These are phyloP conservation scores for Rhodamnia rubescens DNA, from an alignment of 345 rosid species.

Conservation along the genomic window DNA sequence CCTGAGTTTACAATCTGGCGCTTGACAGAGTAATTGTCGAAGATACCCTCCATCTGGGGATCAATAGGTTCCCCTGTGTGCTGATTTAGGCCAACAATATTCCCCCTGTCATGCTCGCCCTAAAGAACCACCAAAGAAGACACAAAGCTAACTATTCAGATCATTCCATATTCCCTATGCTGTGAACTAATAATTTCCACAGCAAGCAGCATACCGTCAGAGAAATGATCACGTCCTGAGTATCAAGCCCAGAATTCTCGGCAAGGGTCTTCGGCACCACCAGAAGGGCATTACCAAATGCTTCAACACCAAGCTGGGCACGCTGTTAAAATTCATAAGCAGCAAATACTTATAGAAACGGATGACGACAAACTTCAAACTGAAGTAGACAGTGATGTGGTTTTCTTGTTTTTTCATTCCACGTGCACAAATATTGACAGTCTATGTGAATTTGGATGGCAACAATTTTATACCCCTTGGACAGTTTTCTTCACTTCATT, in stretches of 20 bases:
- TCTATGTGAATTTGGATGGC: neutral
- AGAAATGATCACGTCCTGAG: conserved; percentile 85
- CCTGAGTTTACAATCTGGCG: conserved; percentile 91
- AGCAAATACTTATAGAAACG: neutral
- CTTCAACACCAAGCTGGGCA: conserved; percentile 96
- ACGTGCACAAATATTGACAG: neutral
- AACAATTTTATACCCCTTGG: conserved; percentile 53
- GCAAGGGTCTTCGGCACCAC: conserved; percentile 94
- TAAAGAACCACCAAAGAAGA: conserved; percentile 12
- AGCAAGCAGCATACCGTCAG: conserved; percentile 42
- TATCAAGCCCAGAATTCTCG: conserved; percentile 93
- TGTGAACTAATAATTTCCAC: neutral
- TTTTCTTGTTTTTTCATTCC: neutral
- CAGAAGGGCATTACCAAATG: conserved; percentile 96
- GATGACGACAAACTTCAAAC: neutral
- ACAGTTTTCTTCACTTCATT: conserved; percentile 88
- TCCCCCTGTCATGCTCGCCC: conserved; percentile 95
- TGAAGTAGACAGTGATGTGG: neutral
- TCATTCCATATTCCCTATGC: neutral
- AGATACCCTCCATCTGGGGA: conserved; percentile 85
- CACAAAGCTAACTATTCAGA: neutral
- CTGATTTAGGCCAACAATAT: conserved; percentile 72
- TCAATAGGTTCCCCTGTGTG: conserved; percentile 82
- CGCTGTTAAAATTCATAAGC: conserved; percentile 40
- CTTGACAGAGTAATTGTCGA: conserved; percentile 91